Percentiles rank a stretch among this genome's conserved stretches.
Evolutionary conservation across 495 filamentous ascomycete genomes (phyloP).

Genomic region (Amniculicola lignicola): DNA sequence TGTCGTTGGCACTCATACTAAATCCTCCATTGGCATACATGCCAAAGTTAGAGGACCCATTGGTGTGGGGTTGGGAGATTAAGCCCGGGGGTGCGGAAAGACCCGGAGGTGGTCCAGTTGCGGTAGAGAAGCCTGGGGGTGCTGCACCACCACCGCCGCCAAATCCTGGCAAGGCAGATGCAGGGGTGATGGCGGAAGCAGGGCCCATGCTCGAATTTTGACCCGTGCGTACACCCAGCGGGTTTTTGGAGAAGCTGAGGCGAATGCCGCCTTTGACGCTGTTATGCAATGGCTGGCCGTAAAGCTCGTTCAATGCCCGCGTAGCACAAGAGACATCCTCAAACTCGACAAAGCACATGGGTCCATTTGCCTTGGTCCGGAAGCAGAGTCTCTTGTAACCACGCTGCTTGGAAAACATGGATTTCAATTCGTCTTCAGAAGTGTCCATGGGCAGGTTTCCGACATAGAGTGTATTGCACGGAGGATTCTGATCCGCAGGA

Average conservation of each 20-base stretch:
- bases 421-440: constrained; percentile 93
- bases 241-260: constrained; percentile 98
- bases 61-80: constrained; percentile 19
- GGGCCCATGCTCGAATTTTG: constrained; percentile 58
- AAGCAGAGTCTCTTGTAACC: constrained; percentile 96
- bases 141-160: constrained; percentile 22
- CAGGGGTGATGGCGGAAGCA: constrained; percentile 50
- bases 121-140: constrained; percentile 34
- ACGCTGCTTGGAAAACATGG: constrained; percentile 88
- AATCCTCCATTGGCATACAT: constrained; percentile 29
- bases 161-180: constrained; percentile 46
- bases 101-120: constrained; percentile 35
- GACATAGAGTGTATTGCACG: constrained; percentile 97
- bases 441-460: constrained; percentile 93
- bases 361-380: constrained; percentile 95
- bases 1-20: constrained; percentile 23
- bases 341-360: constrained; percentile 99
- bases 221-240: constrained; percentile 82
- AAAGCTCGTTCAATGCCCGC: constrained; percentile 86
- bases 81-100: constrained; percentile 31
- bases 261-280: constrained; percentile 95
- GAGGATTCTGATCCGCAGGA: constrained; percentile 94
- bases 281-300: constrained; percentile 84
- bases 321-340: constrained; percentile 93
- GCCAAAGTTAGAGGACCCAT: constrained; percentile 22